Evolutionary conservation across 2,329 filamentous ascomycete species (phyloP).

Genomic region (Helminthosporium solani): DNA sequence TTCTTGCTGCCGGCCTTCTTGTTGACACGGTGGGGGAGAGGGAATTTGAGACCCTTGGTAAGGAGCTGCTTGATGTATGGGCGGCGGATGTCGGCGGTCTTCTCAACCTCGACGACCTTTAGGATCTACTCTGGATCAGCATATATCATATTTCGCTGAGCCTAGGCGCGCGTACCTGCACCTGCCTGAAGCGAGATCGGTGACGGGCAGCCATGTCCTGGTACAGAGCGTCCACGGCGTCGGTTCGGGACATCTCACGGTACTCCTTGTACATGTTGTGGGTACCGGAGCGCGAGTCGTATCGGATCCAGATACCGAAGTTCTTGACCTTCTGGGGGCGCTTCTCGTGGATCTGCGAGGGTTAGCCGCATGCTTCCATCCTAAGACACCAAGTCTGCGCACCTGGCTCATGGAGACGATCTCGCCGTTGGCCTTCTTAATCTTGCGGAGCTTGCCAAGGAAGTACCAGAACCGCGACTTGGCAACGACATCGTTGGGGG

Average conservation of each 20-base stretch:
- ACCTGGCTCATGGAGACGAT: constrained; percentile 96
- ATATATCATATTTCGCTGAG: not conserved
- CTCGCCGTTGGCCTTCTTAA: constrained; percentile 99
- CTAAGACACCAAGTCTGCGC: constrained; percentile 42
- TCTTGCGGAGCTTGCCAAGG: constrained; percentile 97
- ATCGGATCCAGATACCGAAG: constrained; percentile 99
- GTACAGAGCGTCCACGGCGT: constrained; percentile 96
- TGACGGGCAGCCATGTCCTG: constrained; percentile 99
- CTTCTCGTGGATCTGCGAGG: constrained; percentile 88
- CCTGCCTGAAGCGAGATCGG: constrained; percentile 95
- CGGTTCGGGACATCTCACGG: constrained; percentile 95
- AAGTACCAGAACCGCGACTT: constrained; percentile 99
- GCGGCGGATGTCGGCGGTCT: constrained; percentile 90
- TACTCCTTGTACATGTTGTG: constrained; percentile 99
- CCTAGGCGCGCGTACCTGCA: constrained; percentile 71
- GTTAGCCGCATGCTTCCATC: constrained; percentile 13
- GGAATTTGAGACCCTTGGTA: constrained; percentile 94
- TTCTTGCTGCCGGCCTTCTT: constrained; percentile 76
- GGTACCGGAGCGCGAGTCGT: constrained; percentile 98
- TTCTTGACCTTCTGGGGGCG: constrained; percentile 99
- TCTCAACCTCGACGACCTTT: constrained; percentile 96
- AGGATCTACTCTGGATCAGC: constrained; percentile 67
- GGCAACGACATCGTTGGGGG: constrained; percentile 94
- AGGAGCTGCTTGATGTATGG: constrained; percentile 99
- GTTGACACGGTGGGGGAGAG: constrained; percentile 92